Base-by-base conservation (phyloP, 495 filamentous ascomycete species). In the Hyaloscypha finlandica region DNA sequence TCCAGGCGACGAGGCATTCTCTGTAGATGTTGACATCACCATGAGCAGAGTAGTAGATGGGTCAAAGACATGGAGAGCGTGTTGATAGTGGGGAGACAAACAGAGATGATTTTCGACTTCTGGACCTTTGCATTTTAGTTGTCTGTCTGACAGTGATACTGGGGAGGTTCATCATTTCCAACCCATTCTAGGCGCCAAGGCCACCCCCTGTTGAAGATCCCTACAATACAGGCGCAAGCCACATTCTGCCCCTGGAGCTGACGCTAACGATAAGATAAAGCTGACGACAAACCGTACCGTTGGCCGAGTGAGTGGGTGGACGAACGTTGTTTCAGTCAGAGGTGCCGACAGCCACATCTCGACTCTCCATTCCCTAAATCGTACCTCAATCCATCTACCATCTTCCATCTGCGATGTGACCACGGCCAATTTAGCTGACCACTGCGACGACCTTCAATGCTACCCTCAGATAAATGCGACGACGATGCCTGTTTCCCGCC, bases 381-480 rank as follows among this genome's bases (percentile, higher is more conserved):
- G 2, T 14, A 29, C 45, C 58, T 31, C 37, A 59, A 48, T 22
- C 48, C 19, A 22, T 30, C 22, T 45, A 16, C 48, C 22, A 53
- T 53, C 12, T 54, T 32, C 33, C 32, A 29, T 20, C 33, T 30
- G 52, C 54, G 48, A 68, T 64, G 65, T 63, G 53, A 67, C 60
- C 42, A 63, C 42, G n/a, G 55, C 51, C 62, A 42, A 56, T 31
- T 54, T 39, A 65, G 39, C 35, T 39, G 58, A 61, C 39, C 54
- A 33, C 52, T 31, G 52, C 31, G 22, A 70, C 53, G 32, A 63
- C 56, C 29, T 56, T 51, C 70, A 59, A 72, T 72, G 70, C 39
- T 72, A 32, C 68, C 68, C n/a, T 58, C 71, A 39, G 68, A 73
- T 35, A 63, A 66, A 54, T 73, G 71, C 65, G 59, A 56, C 31